Evolutionary conservation across 192 early-diverging fungal species (phyloP).

Genomic region (Chytriomyces confervae): DNA sequence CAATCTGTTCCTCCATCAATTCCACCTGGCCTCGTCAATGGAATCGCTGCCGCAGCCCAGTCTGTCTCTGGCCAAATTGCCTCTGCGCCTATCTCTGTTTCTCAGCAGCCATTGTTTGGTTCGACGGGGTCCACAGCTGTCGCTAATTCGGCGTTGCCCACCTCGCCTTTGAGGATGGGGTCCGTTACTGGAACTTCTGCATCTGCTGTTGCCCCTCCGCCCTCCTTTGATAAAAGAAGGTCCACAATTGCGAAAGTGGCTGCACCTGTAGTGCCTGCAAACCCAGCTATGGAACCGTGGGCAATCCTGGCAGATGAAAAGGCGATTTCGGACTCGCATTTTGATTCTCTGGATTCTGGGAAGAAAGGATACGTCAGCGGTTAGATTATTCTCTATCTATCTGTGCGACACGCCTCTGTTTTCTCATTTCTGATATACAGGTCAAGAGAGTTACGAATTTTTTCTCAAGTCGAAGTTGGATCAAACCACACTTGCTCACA

Average conservation of each 20-base stretch:
- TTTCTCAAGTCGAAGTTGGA: slow-evolving; percentile 82
- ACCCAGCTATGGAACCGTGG: slow-evolving; percentile 56
- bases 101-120: not conserved
- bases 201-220: slow-evolving; percentile 36
- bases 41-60: slow-evolving; percentile 33
- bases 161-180: slow-evolving; percentile 26
- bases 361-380: slow-evolving; percentile 73
- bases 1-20: slow-evolving; percentile 71
- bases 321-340: slow-evolving; percentile 78
- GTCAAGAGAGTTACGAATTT: slow-evolving; percentile 76
- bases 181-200: slow-evolving; percentile 30
- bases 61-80: not conserved
- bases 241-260: slow-evolving; percentile 21
- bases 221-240: slow-evolving; percentile 38
- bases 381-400: slow-evolving; percentile 26
- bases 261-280: slow-evolving; percentile 5
- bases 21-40: slow-evolving; percentile 69
- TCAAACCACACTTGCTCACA: slow-evolving; percentile 68
- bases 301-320: slow-evolving; percentile 77
- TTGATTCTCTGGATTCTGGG: slow-evolving; percentile 72
- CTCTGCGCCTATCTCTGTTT: not conserved
- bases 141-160: not conserved
- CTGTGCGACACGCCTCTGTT: not conserved
- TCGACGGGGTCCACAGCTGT: not conserved
- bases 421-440: slow-evolving; percentile 42